Percentiles rank a stretch among this genome's conserved stretches.
phyloP scores from a whole-genome alignment of 257 asterid genomes.

The Anisodus tanguticus region DNA sequence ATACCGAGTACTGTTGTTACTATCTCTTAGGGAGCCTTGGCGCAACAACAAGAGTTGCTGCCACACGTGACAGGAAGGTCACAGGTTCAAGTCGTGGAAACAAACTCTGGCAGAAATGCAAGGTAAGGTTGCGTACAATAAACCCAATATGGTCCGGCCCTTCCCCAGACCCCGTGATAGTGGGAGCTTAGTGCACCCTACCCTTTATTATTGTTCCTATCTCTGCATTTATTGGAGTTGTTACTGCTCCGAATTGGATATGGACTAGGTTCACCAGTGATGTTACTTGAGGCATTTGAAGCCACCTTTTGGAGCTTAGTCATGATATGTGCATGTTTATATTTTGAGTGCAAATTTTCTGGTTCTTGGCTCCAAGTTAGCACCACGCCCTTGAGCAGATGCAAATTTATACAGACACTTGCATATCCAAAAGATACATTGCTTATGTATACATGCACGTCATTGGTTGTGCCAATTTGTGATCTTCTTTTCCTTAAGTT shows the following conservation, averaged over 20 bases:
- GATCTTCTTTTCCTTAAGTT: slow-evolving; percentile 8
- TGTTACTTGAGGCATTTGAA: neutral
- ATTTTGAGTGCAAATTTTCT: slow-evolving; percentile 17
- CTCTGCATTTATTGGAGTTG: neutral
- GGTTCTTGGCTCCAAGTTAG: neutral
- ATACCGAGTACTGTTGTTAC: slow-evolving; percentile 10
- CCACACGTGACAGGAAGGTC: slow-evolving; percentile 25
- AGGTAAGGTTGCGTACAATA: neutral
- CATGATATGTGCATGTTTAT: slow-evolving; percentile 3
- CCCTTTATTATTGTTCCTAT: slow-evolving; percentile 13
- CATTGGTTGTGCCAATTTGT: neutral
- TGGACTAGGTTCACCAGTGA: slow-evolving; percentile 22
- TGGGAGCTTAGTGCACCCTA: neutral
- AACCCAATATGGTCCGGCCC: neutral
- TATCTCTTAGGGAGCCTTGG: slow-evolving; percentile 41
- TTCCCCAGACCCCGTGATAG: neutral
- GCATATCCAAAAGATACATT: neutral
- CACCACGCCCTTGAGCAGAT: neutral
- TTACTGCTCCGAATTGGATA: neutral
- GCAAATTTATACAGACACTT: neutral
- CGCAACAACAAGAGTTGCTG: slow-evolving; percentile 27
- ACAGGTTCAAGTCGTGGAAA: neutral
- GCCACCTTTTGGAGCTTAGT: neutral
- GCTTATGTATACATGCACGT: neutral
- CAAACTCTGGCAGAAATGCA: neutral